Evolutionary conservation across 805 yeast genomes (phyloP).

Genomic region (Candida ipomoeae): DNA sequence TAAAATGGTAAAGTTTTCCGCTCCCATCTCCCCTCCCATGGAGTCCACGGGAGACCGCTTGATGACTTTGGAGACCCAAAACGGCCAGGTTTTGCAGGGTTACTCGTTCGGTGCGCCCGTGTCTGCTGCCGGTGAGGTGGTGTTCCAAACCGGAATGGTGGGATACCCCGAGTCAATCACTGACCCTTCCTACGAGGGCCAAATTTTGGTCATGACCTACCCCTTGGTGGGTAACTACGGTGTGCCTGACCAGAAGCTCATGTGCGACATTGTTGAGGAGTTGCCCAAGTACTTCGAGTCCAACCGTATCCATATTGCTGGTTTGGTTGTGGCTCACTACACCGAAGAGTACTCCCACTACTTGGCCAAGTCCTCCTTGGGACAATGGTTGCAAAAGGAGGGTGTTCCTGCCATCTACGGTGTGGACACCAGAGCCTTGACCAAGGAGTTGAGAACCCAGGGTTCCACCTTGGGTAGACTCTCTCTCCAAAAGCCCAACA

Average conservation of each 20-base stretch:
- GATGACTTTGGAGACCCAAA: slow-evolving; percentile 83
- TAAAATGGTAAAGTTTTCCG: slow-evolving; percentile 47
- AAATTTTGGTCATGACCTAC: slow-evolving; percentile 91
- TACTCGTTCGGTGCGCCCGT: slow-evolving; percentile 94
- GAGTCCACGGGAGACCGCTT: slow-evolving; percentile 76
- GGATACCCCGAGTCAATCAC: slow-evolving; percentile 98
- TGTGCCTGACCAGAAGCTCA: slow-evolving; percentile 81
- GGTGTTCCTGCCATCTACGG: slow-evolving; percentile 96
- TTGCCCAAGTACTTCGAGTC: slow-evolving; percentile 94
- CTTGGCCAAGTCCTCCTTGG: slow-evolving; percentile 88
- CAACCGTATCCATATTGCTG: slow-evolving; percentile 88
- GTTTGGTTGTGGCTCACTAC: slow-evolving; percentile 93
- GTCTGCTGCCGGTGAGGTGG: slow-evolving; percentile 93
- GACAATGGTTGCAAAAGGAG: slow-evolving; percentile 88
- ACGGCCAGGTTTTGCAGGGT: slow-evolving; percentile 85
- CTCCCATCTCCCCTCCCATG: slow-evolving; percentile 89
- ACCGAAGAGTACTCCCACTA: slow-evolving; percentile 94
- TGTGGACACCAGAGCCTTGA: slow-evolving; percentile 92
- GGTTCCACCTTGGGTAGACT: slow-evolving; percentile 94
- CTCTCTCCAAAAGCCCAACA: slow-evolving; percentile 49
- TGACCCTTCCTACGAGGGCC: slow-evolving; percentile 98
- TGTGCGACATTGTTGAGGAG: slow-evolving; percentile 68
- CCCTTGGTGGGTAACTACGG: slow-evolving; percentile 98
- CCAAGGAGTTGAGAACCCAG: slow-evolving; percentile 85
- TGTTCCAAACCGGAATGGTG: slow-evolving; percentile 99